phyloP scores from a whole-genome alignment of 1,284 basidiomycete genomes.

The Ceratobasidium sp. region DNA sequence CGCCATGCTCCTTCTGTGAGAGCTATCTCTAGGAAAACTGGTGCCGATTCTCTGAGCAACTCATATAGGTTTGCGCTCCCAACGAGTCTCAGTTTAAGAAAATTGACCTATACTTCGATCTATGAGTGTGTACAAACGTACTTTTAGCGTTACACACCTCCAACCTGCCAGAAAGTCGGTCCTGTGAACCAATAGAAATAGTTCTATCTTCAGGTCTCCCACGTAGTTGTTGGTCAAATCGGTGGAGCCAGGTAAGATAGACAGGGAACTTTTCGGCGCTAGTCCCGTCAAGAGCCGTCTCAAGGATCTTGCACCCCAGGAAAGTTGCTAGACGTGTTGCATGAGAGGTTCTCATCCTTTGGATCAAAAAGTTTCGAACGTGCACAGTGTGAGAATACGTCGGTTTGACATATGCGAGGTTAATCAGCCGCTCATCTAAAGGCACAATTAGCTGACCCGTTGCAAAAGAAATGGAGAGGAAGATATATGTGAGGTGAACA shows the following conservation, averaged over 20 bases:
- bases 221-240: constrained; percentile 5
- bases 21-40: constrained; percentile 11
- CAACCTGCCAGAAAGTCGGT: constrained; percentile 2
- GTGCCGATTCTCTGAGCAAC: not conserved
- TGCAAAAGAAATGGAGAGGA: not conserved
- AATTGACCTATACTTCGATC: not conserved
- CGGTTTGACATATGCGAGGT: constrained; percentile 13
- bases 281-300: constrained; percentile 4
- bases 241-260: constrained; percentile 13
- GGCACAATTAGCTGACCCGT: not conserved
- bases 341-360: not conserved
- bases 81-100: not conserved
- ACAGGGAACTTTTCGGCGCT: not conserved
- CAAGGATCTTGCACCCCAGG: not conserved
- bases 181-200: not conserved
- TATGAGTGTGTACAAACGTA: not conserved
- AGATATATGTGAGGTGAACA: not conserved
- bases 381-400: not conserved
- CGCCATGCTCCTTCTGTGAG: not conserved
- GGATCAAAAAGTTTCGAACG: not conserved
- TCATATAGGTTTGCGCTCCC: not conserved
- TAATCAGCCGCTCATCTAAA: constrained; percentile 13
- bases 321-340: not conserved
- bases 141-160: constrained; percentile 10
- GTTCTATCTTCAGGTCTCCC: not conserved